These are phyloP conservation scores for Cordia subcordata DNA, from an alignment of 257 asterid genomes.

Conservation along the genomic window DNA sequence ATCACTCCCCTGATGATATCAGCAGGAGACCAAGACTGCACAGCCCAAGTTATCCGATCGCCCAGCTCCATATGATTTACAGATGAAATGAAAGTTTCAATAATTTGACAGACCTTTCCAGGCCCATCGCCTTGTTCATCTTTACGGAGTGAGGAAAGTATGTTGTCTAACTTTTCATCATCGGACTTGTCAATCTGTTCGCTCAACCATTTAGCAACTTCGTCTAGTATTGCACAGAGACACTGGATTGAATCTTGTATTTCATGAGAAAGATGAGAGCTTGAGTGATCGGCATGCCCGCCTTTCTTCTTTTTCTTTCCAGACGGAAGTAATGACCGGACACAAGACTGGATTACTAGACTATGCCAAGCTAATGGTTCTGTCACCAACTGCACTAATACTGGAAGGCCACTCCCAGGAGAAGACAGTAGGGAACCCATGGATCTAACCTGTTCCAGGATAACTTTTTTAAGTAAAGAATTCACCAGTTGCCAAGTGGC, in stretches of 20 bases:
- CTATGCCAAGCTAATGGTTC: slow-evolving; percentile 94
- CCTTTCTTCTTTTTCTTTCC: slow-evolving; percentile 96
- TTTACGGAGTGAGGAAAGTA: slow-evolving; percentile 44
- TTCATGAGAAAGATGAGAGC: slow-evolving; percentile 34
- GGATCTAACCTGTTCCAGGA: slow-evolving; percentile 46
- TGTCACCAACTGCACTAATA: slow-evolving; percentile 66
- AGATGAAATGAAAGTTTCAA: slow-evolving; percentile 36
- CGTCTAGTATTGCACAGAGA: slow-evolving; percentile 47
- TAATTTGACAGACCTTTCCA: slow-evolving; percentile 46
- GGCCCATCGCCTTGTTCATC: slow-evolving; percentile 43
- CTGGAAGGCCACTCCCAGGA: slow-evolving; percentile 61
- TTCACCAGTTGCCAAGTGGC: slow-evolving; percentile 68
- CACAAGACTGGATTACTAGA: slow-evolving; percentile 66
- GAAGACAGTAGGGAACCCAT: slow-evolving; percentile 49
- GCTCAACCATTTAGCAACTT: slow-evolving; percentile 57
- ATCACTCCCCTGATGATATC: slow-evolving; percentile 48
- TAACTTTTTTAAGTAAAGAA: slow-evolving; percentile 47
- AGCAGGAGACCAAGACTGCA: slow-evolving; percentile 62
- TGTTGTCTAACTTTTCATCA: slow-evolving; percentile 39
- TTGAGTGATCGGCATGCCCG: slow-evolving; percentile 48
- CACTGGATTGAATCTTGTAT: slow-evolving; percentile 55
- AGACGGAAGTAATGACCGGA: slow-evolving; percentile 53
- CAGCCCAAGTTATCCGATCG: slow-evolving; percentile 46
- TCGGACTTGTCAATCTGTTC: slow-evolving; percentile 45
- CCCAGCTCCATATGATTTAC: slow-evolving; percentile 50